Evolutionary conservation across 306 rosid genomes (phyloP), one percentile per base, ranked within the genome.

Genomic region (Malus sylvestris): DNA sequence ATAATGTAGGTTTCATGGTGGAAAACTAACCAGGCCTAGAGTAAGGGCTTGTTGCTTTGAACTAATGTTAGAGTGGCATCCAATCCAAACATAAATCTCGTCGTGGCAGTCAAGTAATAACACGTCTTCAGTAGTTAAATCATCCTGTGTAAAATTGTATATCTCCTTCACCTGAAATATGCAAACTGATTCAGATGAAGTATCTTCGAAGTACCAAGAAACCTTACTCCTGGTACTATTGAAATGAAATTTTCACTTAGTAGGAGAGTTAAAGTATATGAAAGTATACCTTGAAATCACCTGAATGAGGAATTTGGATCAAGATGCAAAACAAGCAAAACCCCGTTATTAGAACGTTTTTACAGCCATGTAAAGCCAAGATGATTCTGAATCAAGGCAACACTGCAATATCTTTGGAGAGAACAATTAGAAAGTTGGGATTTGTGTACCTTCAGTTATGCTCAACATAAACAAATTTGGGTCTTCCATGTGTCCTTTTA

Each of bases 41-140:
- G 40, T 80, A 81, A 94, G 86, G 65, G 96, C 98, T 87, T 94
- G 91, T 79, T 88, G 87, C 87, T 94, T 92, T 76, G 95, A 88
- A 73, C 67, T 88, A 76, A 88, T 88, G 55, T 53, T 82, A 57
- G 98, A 92, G 70, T 84, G 97, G 76, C 87, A 76, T 78, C 98
- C 98, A 69, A 90, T 76, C 98, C 98, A 94, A 77, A 94, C 87
- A 85, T 90, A 89, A 79, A 94, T 80, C 89, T 94, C 98, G 67
- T 75, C 85, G 84, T 89, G 91, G 83, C 96, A 94, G 80, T 94
- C 89, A 38, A 94, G 98, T 74, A 90, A 82, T 65, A 94, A 82
- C 71, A 89, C 83, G 51, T 94, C 98, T 88, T 94, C 98, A 23
- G 98, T 94, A 66, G 89, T 78, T 68, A 94, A 85, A 85, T 94